Evolutionary conservation across 306 rosid genomes (phyloP).

Genomic region (Cucurbita pepo): DNA sequence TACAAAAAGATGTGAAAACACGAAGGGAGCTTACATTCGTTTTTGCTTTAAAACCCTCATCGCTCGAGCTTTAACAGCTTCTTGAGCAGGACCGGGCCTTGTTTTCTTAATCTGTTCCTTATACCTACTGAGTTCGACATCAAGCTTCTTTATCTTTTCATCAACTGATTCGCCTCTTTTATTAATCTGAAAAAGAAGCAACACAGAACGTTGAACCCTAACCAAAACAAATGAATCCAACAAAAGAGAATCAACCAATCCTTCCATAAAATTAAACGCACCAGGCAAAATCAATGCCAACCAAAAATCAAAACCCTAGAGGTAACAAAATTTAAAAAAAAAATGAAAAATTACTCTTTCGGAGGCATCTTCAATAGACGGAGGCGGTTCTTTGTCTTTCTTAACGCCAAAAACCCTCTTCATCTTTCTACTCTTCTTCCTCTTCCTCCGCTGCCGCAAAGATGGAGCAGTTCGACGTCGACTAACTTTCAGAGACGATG

Average conservation of each 20-base stretch:
- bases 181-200: constrained; percentile 33
- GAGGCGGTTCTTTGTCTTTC: constrained; percentile 86
- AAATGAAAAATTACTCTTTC: constrained; percentile 33
- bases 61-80: constrained; percentile 83
- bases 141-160: constrained; percentile 77
- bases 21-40: constrained; percentile 44
- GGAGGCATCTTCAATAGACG: constrained; percentile 69
- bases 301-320: background rate
- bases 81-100: constrained; percentile 92
- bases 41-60: constrained; percentile 96
- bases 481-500: background rate
- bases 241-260: background rate
- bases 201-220: background rate
- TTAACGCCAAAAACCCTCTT: constrained; percentile 74
- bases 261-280: background rate
- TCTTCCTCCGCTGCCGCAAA: background rate
- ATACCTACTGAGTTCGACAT: constrained; percentile 65
- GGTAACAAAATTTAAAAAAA: background rate
- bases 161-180: constrained; percentile 88
- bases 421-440: constrained; percentile 26
- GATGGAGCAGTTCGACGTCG: background rate
- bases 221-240: background rate
- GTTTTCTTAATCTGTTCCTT: constrained; percentile 93
- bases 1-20: background rate
- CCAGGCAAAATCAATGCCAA: background rate